Conservation (phyloP, 177 flowering plant genomes). For the Vitis hybrid region DNA sequence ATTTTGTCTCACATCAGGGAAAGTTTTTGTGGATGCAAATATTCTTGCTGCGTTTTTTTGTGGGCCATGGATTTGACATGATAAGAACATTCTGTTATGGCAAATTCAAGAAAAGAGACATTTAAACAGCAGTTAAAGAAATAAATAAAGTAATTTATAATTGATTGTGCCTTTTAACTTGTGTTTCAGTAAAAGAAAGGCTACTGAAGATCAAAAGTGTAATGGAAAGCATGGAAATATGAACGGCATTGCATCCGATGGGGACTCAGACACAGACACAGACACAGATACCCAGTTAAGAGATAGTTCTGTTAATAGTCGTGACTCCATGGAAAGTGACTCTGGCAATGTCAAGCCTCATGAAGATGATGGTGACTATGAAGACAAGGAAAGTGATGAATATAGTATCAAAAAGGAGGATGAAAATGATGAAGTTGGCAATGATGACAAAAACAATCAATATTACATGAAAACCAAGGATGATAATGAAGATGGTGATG, state of each 20-base stretch:
- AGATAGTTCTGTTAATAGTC: not conserved
- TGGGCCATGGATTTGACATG: too few species aligned
- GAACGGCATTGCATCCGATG: not conserved
- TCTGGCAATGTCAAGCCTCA: not conserved
- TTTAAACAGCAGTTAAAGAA: not conserved
- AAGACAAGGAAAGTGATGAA: constrained; percentile 9
- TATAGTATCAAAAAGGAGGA: constrained; percentile 14
- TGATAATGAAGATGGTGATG: too few species aligned
- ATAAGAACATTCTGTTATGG: too few species aligned
- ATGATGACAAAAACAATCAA: too few species aligned
- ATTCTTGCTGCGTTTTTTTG: not conserved
- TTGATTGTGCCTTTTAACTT: not conserved
- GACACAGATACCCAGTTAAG: not conserved
- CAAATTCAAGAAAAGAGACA: too few species aligned
- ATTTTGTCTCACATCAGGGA: not conserved
- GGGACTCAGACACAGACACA: constrained; percentile 1
- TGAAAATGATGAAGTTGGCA: not conserved
- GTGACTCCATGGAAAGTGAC: constrained; percentile 1
- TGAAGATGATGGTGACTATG: constrained; percentile 5
- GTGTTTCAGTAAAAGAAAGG: constrained; percentile 24
- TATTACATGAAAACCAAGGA: too few species aligned
- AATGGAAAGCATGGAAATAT: constrained; percentile 1
- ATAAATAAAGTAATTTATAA: not conserved
- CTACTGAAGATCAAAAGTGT: constrained; percentile 7
- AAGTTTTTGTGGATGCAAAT: not conserved